phyloP scores from a whole-genome alignment of 352 stramenopile species.

The Phytophthora rubi region DNA sequence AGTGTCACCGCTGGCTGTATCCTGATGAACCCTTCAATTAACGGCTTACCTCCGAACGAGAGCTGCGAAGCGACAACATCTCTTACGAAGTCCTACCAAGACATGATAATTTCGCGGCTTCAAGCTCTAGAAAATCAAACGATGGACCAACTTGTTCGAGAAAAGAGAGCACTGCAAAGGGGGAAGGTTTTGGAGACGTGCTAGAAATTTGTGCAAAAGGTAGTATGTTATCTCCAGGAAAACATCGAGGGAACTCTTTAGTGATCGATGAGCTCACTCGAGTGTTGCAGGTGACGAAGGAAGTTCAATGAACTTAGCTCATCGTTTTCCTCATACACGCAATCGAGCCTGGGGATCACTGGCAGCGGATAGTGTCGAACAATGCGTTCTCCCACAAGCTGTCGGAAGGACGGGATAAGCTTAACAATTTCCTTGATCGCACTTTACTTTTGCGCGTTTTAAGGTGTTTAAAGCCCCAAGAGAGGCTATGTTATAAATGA shows the following conservation, averaged over 20 bases:
- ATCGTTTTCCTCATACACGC: too few relatives aligned
- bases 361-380: slow-evolving; percentile 1
- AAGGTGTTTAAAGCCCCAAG: too few relatives aligned
- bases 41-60: background rate
- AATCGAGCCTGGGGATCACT: too few relatives aligned
- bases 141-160: background rate
- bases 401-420: slow-evolving; percentile 7
- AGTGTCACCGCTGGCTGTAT: background rate
- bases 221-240: too few relatives aligned
- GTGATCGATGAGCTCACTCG: too few relatives aligned
- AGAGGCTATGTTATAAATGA: background rate
- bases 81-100: background rate
- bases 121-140: background rate
- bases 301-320: too few relatives aligned
- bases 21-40: slow-evolving; percentile 3
- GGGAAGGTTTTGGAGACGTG: too few relatives aligned
- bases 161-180: background rate
- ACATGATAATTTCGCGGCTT: background rate
- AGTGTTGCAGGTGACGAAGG: too few relatives aligned
- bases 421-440: too few relatives aligned
- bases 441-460: too few relatives aligned
- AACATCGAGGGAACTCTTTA: too few relatives aligned
- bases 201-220: too few relatives aligned
- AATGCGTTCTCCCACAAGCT: slow-evolving; percentile 12
- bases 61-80: slow-evolving; percentile 4